These are phyloP conservation scores for Diplotaxis tenuifolia DNA, from an alignment of 345 rosid species.

Conservation along the genomic window DNA sequence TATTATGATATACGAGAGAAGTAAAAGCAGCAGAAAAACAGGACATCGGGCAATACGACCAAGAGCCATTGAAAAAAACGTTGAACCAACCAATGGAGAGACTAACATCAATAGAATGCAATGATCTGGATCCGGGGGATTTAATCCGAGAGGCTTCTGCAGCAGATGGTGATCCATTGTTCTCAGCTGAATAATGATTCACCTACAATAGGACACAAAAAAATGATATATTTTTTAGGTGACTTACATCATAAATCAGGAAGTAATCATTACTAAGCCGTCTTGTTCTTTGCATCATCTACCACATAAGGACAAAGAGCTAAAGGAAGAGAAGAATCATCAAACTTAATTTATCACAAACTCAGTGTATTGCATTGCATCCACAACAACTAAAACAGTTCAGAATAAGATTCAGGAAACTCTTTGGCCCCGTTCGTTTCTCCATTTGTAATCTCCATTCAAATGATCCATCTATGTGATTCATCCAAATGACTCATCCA, in stretches of 20 bases:
- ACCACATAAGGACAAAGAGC: too few species aligned
- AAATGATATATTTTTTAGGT: too few species aligned
- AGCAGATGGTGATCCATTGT: slow-evolving; percentile 55
- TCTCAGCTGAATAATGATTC: slow-evolving; percentile 34
- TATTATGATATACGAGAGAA: neutral
- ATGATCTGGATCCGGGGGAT: slow-evolving; percentile 48
- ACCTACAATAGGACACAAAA: slow-evolving; percentile 22
- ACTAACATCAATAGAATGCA: slow-evolving; percentile 57
- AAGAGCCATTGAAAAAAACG: neutral
- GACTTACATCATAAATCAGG: too few species aligned
- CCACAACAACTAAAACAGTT: neutral
- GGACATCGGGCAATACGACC: too few species aligned
- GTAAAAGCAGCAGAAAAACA: too few species aligned
- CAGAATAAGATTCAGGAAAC: neutral
- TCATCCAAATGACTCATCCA: too few species aligned
- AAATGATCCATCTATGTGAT: too few species aligned
- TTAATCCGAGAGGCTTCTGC: slow-evolving; percentile 52
- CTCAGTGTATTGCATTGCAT: neutral
- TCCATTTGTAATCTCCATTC: too few species aligned
- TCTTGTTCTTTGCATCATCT: too few species aligned
- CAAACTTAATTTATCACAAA: neutral
- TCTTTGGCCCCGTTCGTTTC: too few species aligned
- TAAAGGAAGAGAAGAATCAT: slow-evolving; percentile 5
- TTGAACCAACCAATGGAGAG: slow-evolving; percentile 8
- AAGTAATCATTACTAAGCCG: too few species aligned